Conservation (phyloP, 164 flowering plant species). For the Saururus chinensis region DNA sequence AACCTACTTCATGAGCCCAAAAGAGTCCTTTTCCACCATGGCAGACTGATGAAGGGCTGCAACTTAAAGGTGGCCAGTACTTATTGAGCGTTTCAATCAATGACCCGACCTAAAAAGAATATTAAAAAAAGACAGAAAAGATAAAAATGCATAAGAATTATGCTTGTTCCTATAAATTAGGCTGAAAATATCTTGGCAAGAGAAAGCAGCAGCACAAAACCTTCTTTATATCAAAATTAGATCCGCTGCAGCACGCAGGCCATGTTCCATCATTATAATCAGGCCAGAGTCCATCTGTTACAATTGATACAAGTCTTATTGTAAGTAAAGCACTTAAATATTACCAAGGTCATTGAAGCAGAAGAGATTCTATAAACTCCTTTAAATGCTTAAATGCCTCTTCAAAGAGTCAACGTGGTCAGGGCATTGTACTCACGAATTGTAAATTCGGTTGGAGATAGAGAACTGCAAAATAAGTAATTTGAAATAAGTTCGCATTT, state of each 20-base stretch:
- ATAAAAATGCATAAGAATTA: neutral
- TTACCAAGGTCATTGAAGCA: neutral
- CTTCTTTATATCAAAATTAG: constrained; percentile 46
- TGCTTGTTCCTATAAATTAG: neutral
- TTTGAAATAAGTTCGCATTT: neutral
- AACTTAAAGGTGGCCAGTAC: constrained; percentile 85
- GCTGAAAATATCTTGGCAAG: neutral
- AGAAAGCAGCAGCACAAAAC: constrained; percentile 10
- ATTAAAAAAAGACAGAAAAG: neutral
- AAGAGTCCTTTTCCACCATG: constrained; percentile 61
- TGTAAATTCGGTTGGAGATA: constrained; percentile 6
- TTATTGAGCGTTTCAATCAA: constrained; percentile 42
- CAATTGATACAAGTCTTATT: neutral
- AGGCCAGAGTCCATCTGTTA: constrained; percentile 74
- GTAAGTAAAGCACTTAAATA: too few relatives aligned
- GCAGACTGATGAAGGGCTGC: constrained; percentile 48
- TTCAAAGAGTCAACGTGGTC: neutral
- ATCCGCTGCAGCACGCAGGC: constrained; percentile 60
- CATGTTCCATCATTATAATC: constrained; percentile 79
- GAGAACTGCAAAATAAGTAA: constrained; percentile 5
- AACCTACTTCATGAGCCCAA: constrained; percentile 88
- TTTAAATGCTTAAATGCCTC: neutral
- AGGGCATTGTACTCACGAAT: constrained; percentile 5
- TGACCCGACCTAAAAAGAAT: constrained; percentile 40
- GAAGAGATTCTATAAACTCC: neutral